phyloP scores from a whole-genome alignment of 2,329 filamentous ascomycete genomes.

The Botryotinia narcissicola region DNA sequence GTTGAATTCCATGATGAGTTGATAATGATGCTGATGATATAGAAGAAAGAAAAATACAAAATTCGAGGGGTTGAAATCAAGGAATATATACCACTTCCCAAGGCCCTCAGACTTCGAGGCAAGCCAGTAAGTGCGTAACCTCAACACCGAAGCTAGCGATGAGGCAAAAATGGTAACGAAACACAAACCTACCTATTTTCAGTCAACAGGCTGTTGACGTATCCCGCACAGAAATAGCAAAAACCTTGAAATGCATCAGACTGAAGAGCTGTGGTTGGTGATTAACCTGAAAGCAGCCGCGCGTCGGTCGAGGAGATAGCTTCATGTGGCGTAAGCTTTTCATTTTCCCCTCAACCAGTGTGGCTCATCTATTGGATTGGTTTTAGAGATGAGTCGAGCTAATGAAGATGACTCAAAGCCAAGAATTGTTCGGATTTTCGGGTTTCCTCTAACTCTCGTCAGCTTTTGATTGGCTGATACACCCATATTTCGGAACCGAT shows the following conservation, averaged over 20 bases:
- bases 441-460: not conserved
- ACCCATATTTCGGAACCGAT: not conserved
- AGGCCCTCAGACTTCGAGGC: constrained; percentile 5
- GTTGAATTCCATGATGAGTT: constrained; percentile 35
- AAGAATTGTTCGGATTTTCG: not conserved
- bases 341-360: not conserved
- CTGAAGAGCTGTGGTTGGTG: constrained; percentile 12
- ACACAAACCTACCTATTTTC: constrained; percentile 5
- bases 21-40: constrained; percentile 20
- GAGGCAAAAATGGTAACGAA: constrained; percentile 12
- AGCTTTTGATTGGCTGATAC: not conserved
- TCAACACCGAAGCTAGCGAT: constrained; percentile 1
- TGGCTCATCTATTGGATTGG: not conserved
- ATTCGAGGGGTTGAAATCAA: not conserved
- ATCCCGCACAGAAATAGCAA: not conserved
- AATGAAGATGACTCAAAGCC: constrained; percentile 5
- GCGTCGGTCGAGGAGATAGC: not conserved
- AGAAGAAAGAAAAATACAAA: not conserved
- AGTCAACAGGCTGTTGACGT: constrained; percentile 6
- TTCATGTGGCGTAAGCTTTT: constrained; percentile 10
- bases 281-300: constrained; percentile 11
- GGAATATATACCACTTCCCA: constrained; percentile 16
- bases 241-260: constrained; percentile 1
- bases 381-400: not conserved
- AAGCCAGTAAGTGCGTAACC: constrained; percentile 15